Percentiles rank a stretch among this genome's conserved stretches.
phyloP scores from a whole-genome alignment of 305 asterid species.

The Ilex paraguariensis region DNA sequence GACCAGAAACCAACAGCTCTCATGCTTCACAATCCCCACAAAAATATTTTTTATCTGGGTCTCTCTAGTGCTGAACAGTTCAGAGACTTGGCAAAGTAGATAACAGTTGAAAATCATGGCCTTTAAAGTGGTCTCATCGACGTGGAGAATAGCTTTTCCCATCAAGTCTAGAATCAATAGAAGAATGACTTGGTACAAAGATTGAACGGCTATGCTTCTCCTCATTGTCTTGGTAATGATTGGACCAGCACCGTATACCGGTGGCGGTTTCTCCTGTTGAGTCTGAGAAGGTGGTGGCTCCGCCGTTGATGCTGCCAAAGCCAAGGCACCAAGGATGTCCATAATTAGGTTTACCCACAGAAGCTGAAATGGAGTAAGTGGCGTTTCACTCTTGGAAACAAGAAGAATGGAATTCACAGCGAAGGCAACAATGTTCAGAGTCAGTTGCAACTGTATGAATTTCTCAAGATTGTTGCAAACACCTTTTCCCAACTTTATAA shows the following conservation, averaged over 20 bases:
- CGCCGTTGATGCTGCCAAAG: constrained; percentile 13
- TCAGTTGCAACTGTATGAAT: constrained; percentile 25
- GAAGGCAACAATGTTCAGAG: constrained; percentile 29
- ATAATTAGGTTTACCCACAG: constrained; percentile 33
- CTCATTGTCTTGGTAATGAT: constrained; percentile 21
- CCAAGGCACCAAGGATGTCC: constrained; percentile 30
- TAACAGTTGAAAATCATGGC: constrained; percentile 27
- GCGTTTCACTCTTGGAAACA: constrained; percentile 9
- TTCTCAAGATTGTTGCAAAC: constrained; percentile 21
- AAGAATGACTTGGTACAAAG: constrained; percentile 20
- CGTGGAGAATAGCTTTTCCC: constrained; percentile 15
- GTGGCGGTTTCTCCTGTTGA: not conserved
- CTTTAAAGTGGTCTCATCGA: constrained; percentile 8
- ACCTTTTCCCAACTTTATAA: constrained; percentile 25
- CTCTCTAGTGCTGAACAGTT: constrained; percentile 19
- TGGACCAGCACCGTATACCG: constrained; percentile 9
- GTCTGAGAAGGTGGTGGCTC: not conserved
- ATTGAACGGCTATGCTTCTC: constrained; percentile 25
- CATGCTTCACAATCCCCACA: not conserved
- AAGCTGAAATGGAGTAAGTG: constrained; percentile 25
- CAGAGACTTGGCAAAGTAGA: constrained; percentile 32
- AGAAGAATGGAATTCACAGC: constrained; percentile 20
- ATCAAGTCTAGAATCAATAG: constrained; percentile 17
- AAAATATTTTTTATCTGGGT: not conserved
- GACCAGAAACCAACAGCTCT: constrained; percentile 7